A percentile compares a stretch with the other conserved stretches of the same genome.
Conservation (phyloP, 192 early-diverging fungal genomes). For the Tieghemiomyces parasiticus region DNA sequence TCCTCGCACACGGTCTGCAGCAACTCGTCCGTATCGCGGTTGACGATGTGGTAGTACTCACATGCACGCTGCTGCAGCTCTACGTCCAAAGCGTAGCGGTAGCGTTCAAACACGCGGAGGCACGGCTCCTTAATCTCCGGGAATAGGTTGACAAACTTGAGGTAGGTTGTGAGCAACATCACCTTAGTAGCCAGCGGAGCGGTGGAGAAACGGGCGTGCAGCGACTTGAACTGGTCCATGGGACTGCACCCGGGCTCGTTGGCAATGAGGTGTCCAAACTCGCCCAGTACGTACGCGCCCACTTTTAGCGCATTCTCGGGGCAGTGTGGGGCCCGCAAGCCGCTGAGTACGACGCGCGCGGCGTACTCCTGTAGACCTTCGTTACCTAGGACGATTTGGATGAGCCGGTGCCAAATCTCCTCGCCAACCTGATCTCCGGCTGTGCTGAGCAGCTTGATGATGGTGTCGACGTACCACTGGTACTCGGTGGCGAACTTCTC, state of each 20-base stretch:
- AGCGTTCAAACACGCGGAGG: constrained; percentile 71
- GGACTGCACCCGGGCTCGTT: constrained; percentile 72
- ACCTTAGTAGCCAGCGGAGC: constrained; percentile 66
- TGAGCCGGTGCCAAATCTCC: constrained; percentile 95
- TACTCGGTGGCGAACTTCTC: constrained; percentile 97
- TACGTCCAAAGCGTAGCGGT: constrained; percentile 76
- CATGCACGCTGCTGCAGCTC: constrained; percentile 96
- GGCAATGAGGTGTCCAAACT: constrained; percentile 94
- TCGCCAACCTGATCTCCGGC: constrained; percentile 94
- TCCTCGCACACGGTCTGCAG: constrained; percentile 91
- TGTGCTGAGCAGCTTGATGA: constrained; percentile 86
- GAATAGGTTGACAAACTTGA: constrained; percentile 96
- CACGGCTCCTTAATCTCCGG: constrained; percentile 91
- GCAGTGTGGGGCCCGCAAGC: constrained; percentile 78
- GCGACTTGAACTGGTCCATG: constrained; percentile 85
- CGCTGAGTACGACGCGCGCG: constrained; percentile 62
- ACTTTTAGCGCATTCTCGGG: constrained; percentile 94
- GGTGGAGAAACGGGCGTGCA: constrained; percentile 81
- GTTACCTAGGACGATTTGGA: constrained; percentile 93
- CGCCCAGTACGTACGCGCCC: constrained; percentile 91
- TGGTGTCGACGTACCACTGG: constrained; percentile 98
- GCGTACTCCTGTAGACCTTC: constrained; percentile 93
- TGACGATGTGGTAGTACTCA: constrained; percentile 85
- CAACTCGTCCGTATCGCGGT: constrained; percentile 70
- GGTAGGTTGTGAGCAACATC: constrained; percentile 77